These are phyloP conservation scores for Malassezia equina DNA, from an alignment of 1,284 basidiomycete species.

Conservation along the genomic window DNA sequence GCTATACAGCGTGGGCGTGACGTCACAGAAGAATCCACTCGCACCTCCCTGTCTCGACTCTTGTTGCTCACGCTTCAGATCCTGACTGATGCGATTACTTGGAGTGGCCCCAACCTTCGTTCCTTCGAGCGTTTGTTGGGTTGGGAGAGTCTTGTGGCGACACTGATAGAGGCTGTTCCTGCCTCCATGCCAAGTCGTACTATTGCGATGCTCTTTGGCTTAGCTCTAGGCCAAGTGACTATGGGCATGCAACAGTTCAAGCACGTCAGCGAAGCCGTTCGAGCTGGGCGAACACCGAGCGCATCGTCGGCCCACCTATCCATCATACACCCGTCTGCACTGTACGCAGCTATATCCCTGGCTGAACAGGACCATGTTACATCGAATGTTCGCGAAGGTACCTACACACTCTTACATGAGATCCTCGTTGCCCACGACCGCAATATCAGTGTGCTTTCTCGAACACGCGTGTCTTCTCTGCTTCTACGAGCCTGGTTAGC, in stretches of 20 bases:
- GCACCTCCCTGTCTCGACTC: constrained; percentile 15
- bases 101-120: constrained; percentile 26
- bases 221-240: constrained; percentile 31
- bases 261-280: not conserved
- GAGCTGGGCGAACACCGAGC: not conserved
- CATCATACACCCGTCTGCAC: constrained; percentile 8
- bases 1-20: constrained; percentile 17
- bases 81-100: constrained; percentile 25
- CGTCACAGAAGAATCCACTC: constrained; percentile 1
- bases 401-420: not conserved
- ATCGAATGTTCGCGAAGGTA: not conserved
- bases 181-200: constrained; percentile 13
- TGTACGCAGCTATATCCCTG: not conserved
- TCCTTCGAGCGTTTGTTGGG: constrained; percentile 28
- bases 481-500: constrained; percentile 5
- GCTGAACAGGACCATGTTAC: not conserved
- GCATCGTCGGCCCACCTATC: no score
- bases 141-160: constrained; percentile 25
- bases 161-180: constrained; percentile 14
- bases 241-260: constrained; percentile 10
- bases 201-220: constrained; percentile 27
- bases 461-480: constrained; percentile 1
- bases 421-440: not conserved
- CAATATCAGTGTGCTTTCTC: constrained; percentile 9
- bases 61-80: constrained; percentile 32